Percentiles rank a stretch among this genome's conserved stretches.
phyloP scores from a whole-genome alignment of 2,329 filamentous ascomycete genomes.

The Gaeumannomyces sp. region DNA sequence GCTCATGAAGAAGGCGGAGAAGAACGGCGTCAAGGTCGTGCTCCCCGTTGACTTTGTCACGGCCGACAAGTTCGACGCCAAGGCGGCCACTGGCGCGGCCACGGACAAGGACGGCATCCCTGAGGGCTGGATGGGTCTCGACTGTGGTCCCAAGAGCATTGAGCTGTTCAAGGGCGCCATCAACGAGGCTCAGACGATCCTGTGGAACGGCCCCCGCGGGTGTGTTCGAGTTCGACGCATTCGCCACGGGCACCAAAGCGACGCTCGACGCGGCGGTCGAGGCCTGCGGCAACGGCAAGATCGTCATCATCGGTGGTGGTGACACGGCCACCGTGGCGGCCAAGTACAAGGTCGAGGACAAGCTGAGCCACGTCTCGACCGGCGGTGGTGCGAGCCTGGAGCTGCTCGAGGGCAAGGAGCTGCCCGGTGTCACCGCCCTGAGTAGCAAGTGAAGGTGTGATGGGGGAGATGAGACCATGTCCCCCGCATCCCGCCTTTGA shows the following conservation, averaged over 20 bases:
- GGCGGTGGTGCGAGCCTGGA: conserved; percentile 94
- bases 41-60: conserved; percentile 94
- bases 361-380: conserved; percentile 97
- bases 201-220: conserved; percentile 98
- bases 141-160: conserved; percentile 84
- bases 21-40: conserved; percentile 91
- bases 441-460: conserved; percentile 60
- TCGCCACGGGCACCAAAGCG: conserved; percentile 85
- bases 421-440: conserved; percentile 88
- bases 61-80: conserved; percentile 85
- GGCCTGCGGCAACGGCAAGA: conserved; percentile 71
- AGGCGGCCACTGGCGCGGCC: conserved; percentile 75
- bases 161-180: conserved; percentile 87
- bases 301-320: conserved; percentile 97
- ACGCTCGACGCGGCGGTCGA: conserved; percentile 84
- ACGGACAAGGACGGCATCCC: conserved; percentile 86
- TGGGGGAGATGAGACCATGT: conserved; percentile 1
- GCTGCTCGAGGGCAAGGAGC: conserved; percentile 94
- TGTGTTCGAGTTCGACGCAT: conserved; percentile 96
- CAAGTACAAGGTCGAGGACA: conserved; percentile 93
- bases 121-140: conserved; percentile 96
- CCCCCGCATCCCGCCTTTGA: background rate
- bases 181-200: conserved; percentile 83
- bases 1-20: conserved; percentile 92
- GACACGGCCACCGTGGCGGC: conserved; percentile 97